Base-by-base conservation (phyloP, 805 yeast species). In the Candida gorgasii region DNA sequence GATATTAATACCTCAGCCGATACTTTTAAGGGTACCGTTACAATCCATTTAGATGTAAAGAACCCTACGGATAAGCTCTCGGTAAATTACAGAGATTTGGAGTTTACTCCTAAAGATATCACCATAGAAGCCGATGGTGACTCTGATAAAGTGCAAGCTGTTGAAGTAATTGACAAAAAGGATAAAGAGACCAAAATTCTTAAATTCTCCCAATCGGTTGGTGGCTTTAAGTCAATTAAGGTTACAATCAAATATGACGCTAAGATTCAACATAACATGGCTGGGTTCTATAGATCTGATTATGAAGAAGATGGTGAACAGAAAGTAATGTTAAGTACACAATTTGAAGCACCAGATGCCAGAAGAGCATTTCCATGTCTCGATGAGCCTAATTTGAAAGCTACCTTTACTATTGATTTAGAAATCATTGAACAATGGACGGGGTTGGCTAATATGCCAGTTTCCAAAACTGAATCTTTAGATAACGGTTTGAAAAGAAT, bases 151-250 rank as follows among this genome's bases (percentile, higher is more conserved):
- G 5, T 31, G 17, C 30, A 29, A 17, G 43, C 37, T 8, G 24
- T 39, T 15, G 39, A 46, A 7, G 17, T 44, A 12, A 40, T 38
- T 1, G 42, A 44, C 15, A 72, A 77, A 48, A 69, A 69, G 33
- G 80, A 79, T 17, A 71, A 74, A 47, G 95, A 92, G 67, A 75
- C 79, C 30, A 79, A 81, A 36, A 75, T 77, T 36, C 73, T 89
- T 58, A 67, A 69, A 37, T 79, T 90, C 47, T 76, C 69, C 37
- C 49, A 52, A 15, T 38, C 53, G 53, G 40, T 38, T 2, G 35
- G 38, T 3, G 39, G 47, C 8, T 72, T 72, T 14, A 37, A 40
- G 1, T 37, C 49, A 8, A 47, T 65, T 15, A 19, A 41, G 4
- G 62, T 73, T 15, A 49, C 54, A 3, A 53, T 77, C 11, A 46